A percentile compares a stretch with the other conserved stretches of the same genome.
These are phyloP conservation scores for Colletotrichum sp. DNA, from an alignment of 2,329 filamentous ascomycete species.

Conservation along the genomic window DNA sequence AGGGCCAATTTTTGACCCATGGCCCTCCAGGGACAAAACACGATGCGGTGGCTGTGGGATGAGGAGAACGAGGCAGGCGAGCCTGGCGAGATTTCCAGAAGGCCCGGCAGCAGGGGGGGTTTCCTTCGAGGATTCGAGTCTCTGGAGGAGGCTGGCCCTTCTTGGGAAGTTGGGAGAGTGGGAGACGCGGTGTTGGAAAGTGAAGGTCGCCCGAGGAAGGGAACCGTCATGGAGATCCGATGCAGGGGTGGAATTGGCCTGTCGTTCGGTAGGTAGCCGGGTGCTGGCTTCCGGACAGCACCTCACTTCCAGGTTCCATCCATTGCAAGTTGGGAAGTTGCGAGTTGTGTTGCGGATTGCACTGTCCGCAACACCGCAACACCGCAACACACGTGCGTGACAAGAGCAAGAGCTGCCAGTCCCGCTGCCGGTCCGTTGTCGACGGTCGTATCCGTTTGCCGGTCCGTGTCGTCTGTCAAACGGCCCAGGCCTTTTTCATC, in stretches of 20 bases:
- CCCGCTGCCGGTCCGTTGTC: neutral
- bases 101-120: neutral
- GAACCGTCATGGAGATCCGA: conserved; percentile 16
- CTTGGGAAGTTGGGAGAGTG: neutral
- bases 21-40: neutral
- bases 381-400: neutral
- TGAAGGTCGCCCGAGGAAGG: conserved; percentile 9
- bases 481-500: neutral
- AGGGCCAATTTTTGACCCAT: neutral
- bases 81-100: conserved; percentile 11
- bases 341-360: neutral
- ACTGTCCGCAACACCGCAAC: neutral
- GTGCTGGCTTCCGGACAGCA: conserved; percentile 3
- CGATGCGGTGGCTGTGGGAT: neutral
- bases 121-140: neutral
- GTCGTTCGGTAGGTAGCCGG: conserved; percentile 17
- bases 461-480: neutral
- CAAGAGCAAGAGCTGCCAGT: neutral
- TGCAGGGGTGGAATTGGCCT: conserved; percentile 6
- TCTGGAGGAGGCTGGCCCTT: neutral
- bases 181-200: conserved; percentile 7
- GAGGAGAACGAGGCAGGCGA: neutral
- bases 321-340: neutral
- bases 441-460: neutral
- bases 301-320: neutral